Percentiles rank a stretch among this genome's conserved stretches.
Conservation (phyloP, 805 yeast genomes). For the Wickerhamomyces kurtzmanii region DNA sequence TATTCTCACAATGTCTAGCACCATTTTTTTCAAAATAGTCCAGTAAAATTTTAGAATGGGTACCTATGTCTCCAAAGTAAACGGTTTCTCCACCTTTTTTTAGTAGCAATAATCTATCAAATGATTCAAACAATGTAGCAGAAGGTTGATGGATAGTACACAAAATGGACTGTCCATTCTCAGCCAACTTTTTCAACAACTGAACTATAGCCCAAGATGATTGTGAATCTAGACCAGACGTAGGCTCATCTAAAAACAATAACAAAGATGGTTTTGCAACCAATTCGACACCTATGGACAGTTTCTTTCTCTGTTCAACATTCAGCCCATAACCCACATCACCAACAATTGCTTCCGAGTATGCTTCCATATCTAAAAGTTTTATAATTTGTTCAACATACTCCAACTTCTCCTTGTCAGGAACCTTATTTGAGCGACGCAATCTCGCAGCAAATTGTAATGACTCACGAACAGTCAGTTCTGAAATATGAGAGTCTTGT, state of each 20-base stretch:
- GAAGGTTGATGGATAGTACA: conserved; percentile 65
- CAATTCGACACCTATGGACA: conserved; percentile 45
- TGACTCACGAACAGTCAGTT: conserved; percentile 44
- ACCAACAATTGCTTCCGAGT: conserved; percentile 37
- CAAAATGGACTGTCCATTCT: conserved; percentile 46
- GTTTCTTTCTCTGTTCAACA: conserved; percentile 44
- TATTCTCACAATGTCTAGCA: conserved; percentile 43
- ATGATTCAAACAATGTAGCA: conserved; percentile 47
- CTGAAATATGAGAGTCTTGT: conserved; percentile 42
- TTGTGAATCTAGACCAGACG: conserved; percentile 50
- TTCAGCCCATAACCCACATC: conserved; percentile 42
- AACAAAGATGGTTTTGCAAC: conserved; percentile 47
- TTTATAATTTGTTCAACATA: conserved; percentile 42
- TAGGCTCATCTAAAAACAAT: conserved; percentile 49
- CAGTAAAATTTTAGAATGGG: conserved; percentile 34
- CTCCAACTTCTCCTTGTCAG: conserved; percentile 33
- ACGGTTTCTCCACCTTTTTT: conserved; percentile 64
- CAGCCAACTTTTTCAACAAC: conserved; percentile 37
- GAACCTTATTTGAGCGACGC: conserved; percentile 31
- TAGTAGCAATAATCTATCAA: conserved; percentile 50
- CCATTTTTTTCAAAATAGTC: conserved; percentile 45
- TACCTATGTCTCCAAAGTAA: conserved; percentile 67
- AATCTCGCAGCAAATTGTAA: conserved; percentile 40
- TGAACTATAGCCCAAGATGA: conserved; percentile 51
- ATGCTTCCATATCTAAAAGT: conserved; percentile 39